Evolutionary conservation across 306 rosid genomes (phyloP), one percentile per base, ranked within the genome.

Genomic region (Acacia crassicarpa): DNA sequence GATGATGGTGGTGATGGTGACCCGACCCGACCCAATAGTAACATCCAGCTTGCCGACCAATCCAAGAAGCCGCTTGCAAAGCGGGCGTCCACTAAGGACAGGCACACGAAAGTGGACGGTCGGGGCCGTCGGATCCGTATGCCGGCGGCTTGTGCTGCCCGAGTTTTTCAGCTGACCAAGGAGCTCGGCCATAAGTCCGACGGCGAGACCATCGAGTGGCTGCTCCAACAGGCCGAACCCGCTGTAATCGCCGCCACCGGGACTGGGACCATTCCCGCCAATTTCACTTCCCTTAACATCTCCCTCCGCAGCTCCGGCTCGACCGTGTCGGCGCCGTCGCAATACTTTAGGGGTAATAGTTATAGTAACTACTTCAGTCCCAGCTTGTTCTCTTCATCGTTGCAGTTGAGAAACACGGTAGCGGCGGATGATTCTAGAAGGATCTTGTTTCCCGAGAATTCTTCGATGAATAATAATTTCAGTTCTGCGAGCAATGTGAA

Each of bases 101-200:
- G 97, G 43, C 97, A 92, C 86, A 92, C 97, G 0, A 92, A 92
- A 45, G 97, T 92, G 0, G 97, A 92, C 27, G 97, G 97, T 8
- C 90, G 97, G 2, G 97, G 97, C 56, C 94, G 97, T 46, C 89
- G 97, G 84, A 92, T 92, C 89, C 91, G 97, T 30, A 92, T 92
- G 97, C 97, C 97, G 0, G 94, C 94, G 5, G 87, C 92, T 1
- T 90, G 94, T 12, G 97, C 97, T 2, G 94, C 97, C 44, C 84
- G 97, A 84, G 97, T 92, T 63, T 92, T 92, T 46, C 97, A 92
- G 88, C 89, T 92, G 9, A 92, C 97, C 2, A 23, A 89, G 73
- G 97, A 92, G 82, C 89, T 92, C 0, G 97, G 97, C 35, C 93
- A 92, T 84, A 92, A 89, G 77, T 92, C 94, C 9, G 97, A 92